These are phyloP conservation scores for Beauveria pseudobassiana DNA, from an alignment of 2,329 filamentous ascomycete genomes.

Conservation along the genomic window DNA sequence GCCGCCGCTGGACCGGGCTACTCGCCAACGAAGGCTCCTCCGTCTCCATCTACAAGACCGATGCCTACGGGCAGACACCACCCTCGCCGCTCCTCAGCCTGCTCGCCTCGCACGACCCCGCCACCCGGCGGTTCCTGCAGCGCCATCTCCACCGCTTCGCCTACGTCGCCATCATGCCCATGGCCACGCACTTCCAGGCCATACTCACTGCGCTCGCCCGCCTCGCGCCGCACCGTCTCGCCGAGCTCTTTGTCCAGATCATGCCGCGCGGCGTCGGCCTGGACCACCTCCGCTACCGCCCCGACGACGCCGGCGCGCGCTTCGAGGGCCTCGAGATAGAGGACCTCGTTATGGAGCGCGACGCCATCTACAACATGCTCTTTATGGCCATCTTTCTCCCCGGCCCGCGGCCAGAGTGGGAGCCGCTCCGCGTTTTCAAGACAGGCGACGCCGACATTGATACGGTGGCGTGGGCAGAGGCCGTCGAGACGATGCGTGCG, in stretches of 20 bases:
- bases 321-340: conserved; percentile 28
- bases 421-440: conserved; percentile 39
- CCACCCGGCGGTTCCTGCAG: conserved; percentile 29
- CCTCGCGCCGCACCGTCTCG: conserved; percentile 23
- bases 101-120: conserved; percentile 27
- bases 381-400: conserved; percentile 28
- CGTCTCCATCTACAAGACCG: conserved; percentile 53
- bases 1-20: conserved; percentile 57
- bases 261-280: conserved; percentile 31
- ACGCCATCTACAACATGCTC: conserved; percentile 41
- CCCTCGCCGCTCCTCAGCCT: conserved; percentile 36
- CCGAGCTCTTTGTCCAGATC: conserved; percentile 47
- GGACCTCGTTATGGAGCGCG: conserved; percentile 47
- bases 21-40: conserved; percentile 70
- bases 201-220: neutral
- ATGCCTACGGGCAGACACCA: conserved; percentile 20
- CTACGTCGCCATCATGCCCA: conserved; percentile 63
- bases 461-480: conserved; percentile 38
- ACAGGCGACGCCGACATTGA: conserved; percentile 38
- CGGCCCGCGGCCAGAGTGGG: conserved; percentile 27
- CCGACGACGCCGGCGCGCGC: neutral
- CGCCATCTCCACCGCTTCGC: conserved; percentile 39
- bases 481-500: conserved; percentile 31
- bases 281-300: conserved; percentile 20
- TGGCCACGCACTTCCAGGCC: conserved; percentile 46